Percentiles rank a stretch among this genome's conserved stretches.
phyloP scores from a whole-genome alignment of 202 grass and related monocot species.

The Zoysia matrella region DNA sequence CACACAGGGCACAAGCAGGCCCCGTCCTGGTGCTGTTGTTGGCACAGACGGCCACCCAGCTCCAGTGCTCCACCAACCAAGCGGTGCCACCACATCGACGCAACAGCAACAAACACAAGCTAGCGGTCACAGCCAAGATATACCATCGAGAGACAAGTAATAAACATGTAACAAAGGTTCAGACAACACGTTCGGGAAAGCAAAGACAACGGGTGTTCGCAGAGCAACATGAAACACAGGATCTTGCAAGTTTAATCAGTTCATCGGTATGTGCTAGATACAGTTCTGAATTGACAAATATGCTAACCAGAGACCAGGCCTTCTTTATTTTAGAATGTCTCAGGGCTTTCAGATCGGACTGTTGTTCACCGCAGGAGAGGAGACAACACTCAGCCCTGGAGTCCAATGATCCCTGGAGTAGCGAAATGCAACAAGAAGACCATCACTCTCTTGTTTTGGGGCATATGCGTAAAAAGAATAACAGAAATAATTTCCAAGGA shows the following conservation, averaged over 20 bases:
- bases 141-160: neutral
- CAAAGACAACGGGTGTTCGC: neutral
- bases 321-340: conserved; percentile 32
- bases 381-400: conserved; percentile 48
- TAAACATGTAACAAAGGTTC: neutral
- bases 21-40: neutral
- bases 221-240: neutral
- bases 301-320: conserved; percentile 22
- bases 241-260: neutral
- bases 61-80: neutral
- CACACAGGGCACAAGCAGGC: neutral
- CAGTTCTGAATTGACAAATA: neutral
- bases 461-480: neutral
- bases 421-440: neutral
- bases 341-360: too few relatives aligned
- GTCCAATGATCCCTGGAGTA: conserved; percentile 60
- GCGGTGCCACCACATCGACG: neutral
- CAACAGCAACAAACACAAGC: neutral
- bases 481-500: neutral
- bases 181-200: neutral
- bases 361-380: neutral
- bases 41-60: neutral
- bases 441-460: neutral
- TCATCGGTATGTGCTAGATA: neutral
- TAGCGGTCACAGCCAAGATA: neutral